These are phyloP conservation scores for Zopfochytrium polystomum DNA, from an alignment of 371 early-diverging fungal species.

Conservation along the genomic window DNA sequence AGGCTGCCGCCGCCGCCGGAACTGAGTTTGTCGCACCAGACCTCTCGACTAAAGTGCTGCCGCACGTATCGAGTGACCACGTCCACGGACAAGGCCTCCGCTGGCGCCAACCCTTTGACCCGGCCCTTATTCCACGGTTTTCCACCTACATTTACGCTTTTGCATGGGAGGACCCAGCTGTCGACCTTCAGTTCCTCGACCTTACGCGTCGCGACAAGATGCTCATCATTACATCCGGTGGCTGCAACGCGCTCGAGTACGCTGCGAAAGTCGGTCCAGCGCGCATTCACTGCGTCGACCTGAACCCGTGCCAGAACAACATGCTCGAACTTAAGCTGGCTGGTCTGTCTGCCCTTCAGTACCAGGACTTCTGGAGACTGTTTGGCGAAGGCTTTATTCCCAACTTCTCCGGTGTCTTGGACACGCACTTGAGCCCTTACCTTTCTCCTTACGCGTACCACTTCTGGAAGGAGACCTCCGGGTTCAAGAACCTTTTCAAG, in stretches of 20 bases:
- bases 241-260: constrained; percentile 83
- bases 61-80: constrained; percentile 36
- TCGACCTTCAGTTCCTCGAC: constrained; percentile 68
- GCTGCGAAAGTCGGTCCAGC: constrained; percentile 65
- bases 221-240: constrained; percentile 82
- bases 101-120: constrained; percentile 69
- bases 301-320: constrained; percentile 89
- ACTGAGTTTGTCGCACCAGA: too few relatives aligned
- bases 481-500: constrained; percentile 68
- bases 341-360: constrained; percentile 57
- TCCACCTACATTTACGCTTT: constrained; percentile 83
- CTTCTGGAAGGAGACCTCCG: constrained; percentile 70
- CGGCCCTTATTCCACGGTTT: constrained; percentile 63
- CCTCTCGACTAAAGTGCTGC: constrained; percentile 4
- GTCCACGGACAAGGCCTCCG: constrained; percentile 51
- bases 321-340: constrained; percentile 80
- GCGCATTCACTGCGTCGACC: constrained; percentile 76
- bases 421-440: constrained; percentile 67
- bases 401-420: constrained; percentile 59
- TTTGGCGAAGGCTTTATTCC: constrained; percentile 73
- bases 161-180: constrained; percentile 84
- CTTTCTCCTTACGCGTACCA: constrained; percentile 72
- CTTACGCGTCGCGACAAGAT: constrained; percentile 65
- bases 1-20: constrained; percentile 10
- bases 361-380: constrained; percentile 73